Base-by-base conservation (phyloP, 2,329 filamentous ascomycete species). In the Botrytis squamosa region DNA sequence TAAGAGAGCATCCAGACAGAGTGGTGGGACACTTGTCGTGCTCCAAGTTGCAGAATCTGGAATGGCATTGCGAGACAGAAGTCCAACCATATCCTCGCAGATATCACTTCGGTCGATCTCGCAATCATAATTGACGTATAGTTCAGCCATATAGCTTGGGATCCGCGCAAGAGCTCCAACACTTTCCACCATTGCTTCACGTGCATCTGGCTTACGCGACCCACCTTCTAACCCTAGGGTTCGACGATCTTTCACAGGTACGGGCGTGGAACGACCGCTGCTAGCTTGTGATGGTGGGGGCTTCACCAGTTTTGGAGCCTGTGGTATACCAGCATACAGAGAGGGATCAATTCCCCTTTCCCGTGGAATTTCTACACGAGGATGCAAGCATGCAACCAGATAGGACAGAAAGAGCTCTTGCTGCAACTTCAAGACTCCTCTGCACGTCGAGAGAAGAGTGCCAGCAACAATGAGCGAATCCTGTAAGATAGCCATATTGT, bases 1-100 rank as follows among this genome's bases (percentile, higher is more conserved):
- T 38, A 99, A 86, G 18, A 99, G 85, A 16, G 96, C 94, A 83
- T 99, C 96, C 36, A 99, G 86, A 79, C 96, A 99, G 4, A 99
- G 85, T 0, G 96, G 96, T 25, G 96, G 96, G 1, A 99, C 97
- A 81, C 97, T 99, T 8, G 95, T 98, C 18, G 96, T 99, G 82
- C 97, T 99, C 96, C 96, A 99, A 9, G 95, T 98, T 9, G 95
- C 96, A 14, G 96, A 97, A 82, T 99, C 96, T 0, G 96, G 97
- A 77, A 99, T 92, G 3, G 96, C 96, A 81, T 98, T 99, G 74
- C 96, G 89, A 33, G 96, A 95, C 25, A 99, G 85, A 49, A 99
- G 87, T 0, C 96, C 95, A 75, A 99, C 90, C 88, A 98, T 92
- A 80, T 99, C 97, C 84, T 97, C 93, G 80, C 96, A 99, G 8